phyloP scores from a whole-genome alignment of 2,329 filamentous ascomycete genomes.

The Curvularia verruculosa region DNA sequence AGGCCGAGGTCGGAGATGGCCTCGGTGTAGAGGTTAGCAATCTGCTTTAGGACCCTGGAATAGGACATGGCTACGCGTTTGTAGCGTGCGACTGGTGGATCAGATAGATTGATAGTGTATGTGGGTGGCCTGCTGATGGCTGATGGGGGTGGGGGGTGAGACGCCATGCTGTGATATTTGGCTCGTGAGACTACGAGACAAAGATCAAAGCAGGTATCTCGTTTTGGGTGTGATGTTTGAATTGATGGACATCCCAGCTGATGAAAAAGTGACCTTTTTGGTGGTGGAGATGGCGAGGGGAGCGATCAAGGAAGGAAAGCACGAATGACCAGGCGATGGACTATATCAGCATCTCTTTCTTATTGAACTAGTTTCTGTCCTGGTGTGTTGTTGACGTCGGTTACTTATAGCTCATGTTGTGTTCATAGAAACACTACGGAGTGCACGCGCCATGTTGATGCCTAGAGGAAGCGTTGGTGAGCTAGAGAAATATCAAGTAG shows the following conservation, averaged over 20 bases:
- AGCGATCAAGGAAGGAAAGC: background rate
- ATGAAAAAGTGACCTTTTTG: background rate
- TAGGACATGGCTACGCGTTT: constrained; percentile 56
- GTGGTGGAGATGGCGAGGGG: background rate
- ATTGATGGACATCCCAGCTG: background rate
- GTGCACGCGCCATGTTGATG: background rate
- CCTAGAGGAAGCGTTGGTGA: background rate
- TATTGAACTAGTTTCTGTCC: background rate
- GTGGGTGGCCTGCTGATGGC: constrained; percentile 36
- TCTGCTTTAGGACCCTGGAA: constrained; percentile 49
- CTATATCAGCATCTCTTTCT: background rate
- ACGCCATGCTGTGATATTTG: background rate
- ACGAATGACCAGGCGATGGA: background rate
- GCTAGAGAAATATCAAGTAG: background rate
- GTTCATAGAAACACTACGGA: background rate
- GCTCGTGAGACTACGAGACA: background rate
- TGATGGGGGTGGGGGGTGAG: background rate
- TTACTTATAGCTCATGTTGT: background rate
- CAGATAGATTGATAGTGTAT: constrained; percentile 61
- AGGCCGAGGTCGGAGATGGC: constrained; percentile 46
- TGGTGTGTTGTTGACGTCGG: background rate
- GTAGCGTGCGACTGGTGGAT: constrained; percentile 61
- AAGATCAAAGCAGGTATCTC: background rate
- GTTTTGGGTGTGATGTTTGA: background rate
- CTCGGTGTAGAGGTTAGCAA: constrained; percentile 60